Base-by-base conservation (phyloP, 164 flowering plant genomes). In the Platanus orientalis region DNA sequence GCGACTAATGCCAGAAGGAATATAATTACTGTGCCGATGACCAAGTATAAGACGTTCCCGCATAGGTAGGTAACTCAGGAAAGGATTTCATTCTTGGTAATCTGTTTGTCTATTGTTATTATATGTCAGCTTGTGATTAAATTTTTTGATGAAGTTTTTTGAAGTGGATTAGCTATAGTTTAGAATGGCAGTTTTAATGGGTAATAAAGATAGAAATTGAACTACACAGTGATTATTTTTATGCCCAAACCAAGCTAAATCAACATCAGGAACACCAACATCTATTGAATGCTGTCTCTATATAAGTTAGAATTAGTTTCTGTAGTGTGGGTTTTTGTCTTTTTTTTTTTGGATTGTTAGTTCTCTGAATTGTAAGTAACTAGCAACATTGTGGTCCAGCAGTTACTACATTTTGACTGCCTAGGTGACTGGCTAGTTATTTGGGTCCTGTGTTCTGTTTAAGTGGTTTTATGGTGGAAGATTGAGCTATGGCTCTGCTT, bases 41-140 rank as follows among this genome's bases (percentile, higher is more conserved):
- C 96, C 3, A 94, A 91, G 74, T 84, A 91, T 58, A 42, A 65
- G 56, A 89, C 98, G 1, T 90, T 94, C 52, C 98, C 97, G 28
- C 97, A 94, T 76, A 83, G 97, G 98, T 89, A 71, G 24, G 42
- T 23, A 1, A 16, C 17, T 55, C 10, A 12, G 23, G 4, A 4
- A 7, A 24, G 30, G 7, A 47, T 62, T 53, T 3, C 26, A 23
- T 62, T 40, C 27, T 6, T 51, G 7, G 25, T 26, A 40, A 12
- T 36, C 21, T 45, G 27, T 24, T 54, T 20, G 19, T 25, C n/a
- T 11, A 14, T 53, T 26, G 20, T 12, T n/a, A 53, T 27, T 53
- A 3, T 26, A 4, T 25, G 14, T 27, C 2, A 25, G 17, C 5
- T 53, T 53, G 10, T 21, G 25, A 10, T 53, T 11, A 4, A 53